Base-by-base conservation (phyloP, 768 basidiomycete genomes). In the Lentinula detonsa region DNA sequence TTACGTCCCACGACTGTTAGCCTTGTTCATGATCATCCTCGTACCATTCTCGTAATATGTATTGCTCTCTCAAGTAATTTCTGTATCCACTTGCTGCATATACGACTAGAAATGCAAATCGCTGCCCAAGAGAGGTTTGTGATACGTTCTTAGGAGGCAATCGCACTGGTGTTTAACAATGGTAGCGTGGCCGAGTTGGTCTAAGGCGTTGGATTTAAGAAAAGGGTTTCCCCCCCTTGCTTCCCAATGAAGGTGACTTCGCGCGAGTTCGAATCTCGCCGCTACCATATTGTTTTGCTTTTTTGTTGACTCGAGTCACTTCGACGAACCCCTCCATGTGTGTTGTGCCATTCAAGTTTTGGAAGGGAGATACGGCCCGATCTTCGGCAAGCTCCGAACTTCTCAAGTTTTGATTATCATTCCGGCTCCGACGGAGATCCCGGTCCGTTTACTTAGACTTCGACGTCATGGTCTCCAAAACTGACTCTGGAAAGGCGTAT, bases 101-200 rank as follows among this genome's bases (percentile, higher is more conserved):
- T 98, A 61, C 93, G 77, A 95, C n/a, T 23, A 23, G 95, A 98
- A 70, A 45, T 45, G 7, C 18, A 31, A 50, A 11, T 2, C 11
- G 4, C 31, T 16, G 18, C 15, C 9, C 31, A 23, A 7, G 21
- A 11, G 11, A 23, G 10, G 34, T 28, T 28, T 28, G 3, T 5
- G 33, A 13, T 33, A 10, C 13, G 11, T 35, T n/a, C n/a, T 5
- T n/a, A 11, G 3, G 50, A 15, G 21, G 18, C 34, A 55, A 35
- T 55, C 18, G 18, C 21, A 4, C 11, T 18, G 7, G 33, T 6
- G 15, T 13, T 31, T 5, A 16, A 4, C 5, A 13, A 51, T 5
- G 59, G 59, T 60, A 60, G 50, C 59, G 59, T 60, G 59, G 59
- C 59, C 59, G 59, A 60, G 59, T 60, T 59, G 59, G 59, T 60